Conservation (phyloP, 129 eudicot genomes). For the Helichrysum umbraculigerum region DNA sequence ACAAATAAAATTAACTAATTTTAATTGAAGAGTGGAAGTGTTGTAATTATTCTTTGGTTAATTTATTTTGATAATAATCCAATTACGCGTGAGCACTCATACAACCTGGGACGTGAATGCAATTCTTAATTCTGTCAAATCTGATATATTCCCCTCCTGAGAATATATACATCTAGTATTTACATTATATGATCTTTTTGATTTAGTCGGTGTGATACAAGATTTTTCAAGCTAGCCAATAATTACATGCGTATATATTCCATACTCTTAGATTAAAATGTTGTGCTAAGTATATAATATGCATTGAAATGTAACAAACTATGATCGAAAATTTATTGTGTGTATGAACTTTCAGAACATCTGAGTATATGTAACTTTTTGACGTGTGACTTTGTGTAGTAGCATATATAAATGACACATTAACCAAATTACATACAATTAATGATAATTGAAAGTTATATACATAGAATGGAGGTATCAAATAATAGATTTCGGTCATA, state of each 20-base stretch:
- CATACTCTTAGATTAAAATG: too few species aligned
- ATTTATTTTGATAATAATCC: slow-evolving; percentile 14
- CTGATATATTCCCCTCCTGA: slow-evolving; percentile 11
- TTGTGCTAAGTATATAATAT: too few species aligned
- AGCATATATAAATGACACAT: too few species aligned
- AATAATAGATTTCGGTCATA: too few species aligned
- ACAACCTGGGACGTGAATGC: slow-evolving; percentile 18
- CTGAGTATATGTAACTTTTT: too few species aligned
- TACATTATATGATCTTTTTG: background rate
- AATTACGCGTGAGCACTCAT: slow-evolving; percentile 27
- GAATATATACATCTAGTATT: background rate
- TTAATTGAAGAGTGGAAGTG: slow-evolving; percentile 28
- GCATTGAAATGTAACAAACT: too few species aligned
- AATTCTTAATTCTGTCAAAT: slow-evolving; percentile 12
- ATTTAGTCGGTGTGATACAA: background rate
- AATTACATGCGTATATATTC: background rate
- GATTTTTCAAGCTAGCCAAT: background rate
- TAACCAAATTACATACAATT: too few species aligned
- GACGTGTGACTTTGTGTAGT: too few species aligned
- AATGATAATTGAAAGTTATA: too few species aligned
- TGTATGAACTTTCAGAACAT: too few species aligned
- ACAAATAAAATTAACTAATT: background rate
- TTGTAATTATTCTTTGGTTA: slow-evolving; percentile 20
- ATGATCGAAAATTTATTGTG: too few species aligned
- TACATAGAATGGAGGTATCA: too few species aligned